Evolutionary conservation across 1,139 yeast genomes (phyloP), one percentile per base, ranked within the genome.

Genomic region (Taiozyma sp.): DNA sequence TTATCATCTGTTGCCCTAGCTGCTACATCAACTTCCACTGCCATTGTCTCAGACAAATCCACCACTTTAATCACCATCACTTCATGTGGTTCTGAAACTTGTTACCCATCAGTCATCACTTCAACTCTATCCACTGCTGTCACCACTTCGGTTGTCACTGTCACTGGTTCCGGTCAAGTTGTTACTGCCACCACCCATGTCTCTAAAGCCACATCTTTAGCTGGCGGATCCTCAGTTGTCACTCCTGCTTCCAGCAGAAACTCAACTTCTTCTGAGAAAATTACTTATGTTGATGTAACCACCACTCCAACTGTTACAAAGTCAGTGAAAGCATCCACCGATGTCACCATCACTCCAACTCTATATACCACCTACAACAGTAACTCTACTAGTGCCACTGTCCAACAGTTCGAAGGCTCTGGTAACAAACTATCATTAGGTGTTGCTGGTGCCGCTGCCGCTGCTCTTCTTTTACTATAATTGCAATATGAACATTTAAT

Each of bases 11-110:
- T 64, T 29, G 71, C 68, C 56, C 55, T 68, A 43, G 70, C 63
- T 22, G 52, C 58, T 28, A 57, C 65, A 54, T 62, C 67, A 65
- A 63, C 67, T 48, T 68, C 75, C 57, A 65, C 72, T 51, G 66
- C 65, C 46, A 63, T 70, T 48, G 67, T 64, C 43, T 64, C 71
- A 48, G 54, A 60, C 30, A 59, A 60, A 45, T 48, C 63, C 48
- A 73, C 75, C 57, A 70, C 78, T 53, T 67, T 74, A 56, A 69
- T 74, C 53, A 78, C 83, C 64, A 70, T 78, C 69, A 78, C 82
- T 54, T 71, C 76, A 50, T 79, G 84, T 69, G 61, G 67, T 44
- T 52, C 43, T 40, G 43, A 40, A 40, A 40, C 54, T 68, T 64
- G 61, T 54, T 51, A 22, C 45, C 30, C 29, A 24, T 19, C 45